Evolutionary conservation across 1,139 yeast species (phyloP), one percentile per base, ranked within the genome.

Genomic region (Yamadazyma kanchanaburiensis): DNA sequence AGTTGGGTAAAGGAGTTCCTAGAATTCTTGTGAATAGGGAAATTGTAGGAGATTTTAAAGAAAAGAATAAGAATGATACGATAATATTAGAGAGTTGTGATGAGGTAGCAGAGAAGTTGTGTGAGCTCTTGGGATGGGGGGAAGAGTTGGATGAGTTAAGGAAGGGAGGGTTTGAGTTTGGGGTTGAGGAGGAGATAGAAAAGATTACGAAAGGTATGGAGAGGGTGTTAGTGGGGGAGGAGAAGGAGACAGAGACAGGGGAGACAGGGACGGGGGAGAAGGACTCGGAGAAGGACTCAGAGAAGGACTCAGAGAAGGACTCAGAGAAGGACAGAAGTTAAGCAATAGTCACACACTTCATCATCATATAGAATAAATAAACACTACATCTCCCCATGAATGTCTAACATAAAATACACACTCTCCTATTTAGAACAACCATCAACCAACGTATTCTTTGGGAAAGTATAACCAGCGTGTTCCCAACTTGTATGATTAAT

Each of bases 21-120:
- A 63, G 97, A 35, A 76, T 82, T 0, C 64, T 89, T 37, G 70
- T 87, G 20, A 89, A 91, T 50, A 69, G 72, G 34, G 96, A 85
- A 36, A 48, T 59, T 0, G 96, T 86, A 4, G 97, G 97, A 0
- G 81, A 76, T 41, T 82, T 82, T 44, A 58, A 60, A 30, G 63
- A 70, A 8, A 49, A 45, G 22, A 64, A 94, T 36, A 54, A 69
- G 18, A 45, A 66, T 1, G 97, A 89, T 51, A 54, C 82, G 9
- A 45, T 86, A 4, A 55, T 74, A 3, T 54, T 80, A 15, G 76
- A 77, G 2, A 72, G 73, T 31, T 79, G 94, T 41, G 96, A 88
- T 45, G 57, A 48, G 9, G 69, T 79, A 30, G 84, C 81, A 0
- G 67, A 64, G 19, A 49, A 55, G 24, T 50, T 88, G 24, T 77